A percentile compares a stretch with the other conserved stretches of the same genome.
Conservation (phyloP, 2,329 filamentous ascomycete genomes). For the Beauveria pseudobassiana region DNA sequence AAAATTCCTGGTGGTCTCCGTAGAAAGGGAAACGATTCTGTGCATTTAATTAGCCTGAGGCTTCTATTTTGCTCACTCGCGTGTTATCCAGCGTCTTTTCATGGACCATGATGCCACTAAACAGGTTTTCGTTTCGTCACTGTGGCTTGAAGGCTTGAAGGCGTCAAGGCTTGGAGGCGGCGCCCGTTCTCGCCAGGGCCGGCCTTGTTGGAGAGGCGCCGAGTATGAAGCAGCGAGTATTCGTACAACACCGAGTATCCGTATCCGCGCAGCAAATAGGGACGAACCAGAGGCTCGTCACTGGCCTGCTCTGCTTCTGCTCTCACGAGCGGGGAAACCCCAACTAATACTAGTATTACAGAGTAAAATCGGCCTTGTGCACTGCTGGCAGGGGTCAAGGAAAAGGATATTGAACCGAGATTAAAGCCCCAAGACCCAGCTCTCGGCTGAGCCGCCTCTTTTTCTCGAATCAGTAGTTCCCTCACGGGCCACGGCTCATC, state of each 20-base stretch:
- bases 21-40: no score
- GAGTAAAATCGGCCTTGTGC: not conserved
- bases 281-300: no score
- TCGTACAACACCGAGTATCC: no score
- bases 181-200: not conserved
- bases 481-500: no score
- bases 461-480: not conserved
- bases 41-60: no score
- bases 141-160: constrained; percentile 1
- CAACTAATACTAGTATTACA: no score
- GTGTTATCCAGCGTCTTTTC: no score
- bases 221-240: not conserved
- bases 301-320: no score
- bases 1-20: not conserved
- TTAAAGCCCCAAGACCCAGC: not conserved
- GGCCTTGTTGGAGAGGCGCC: not conserved
- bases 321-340: no score
- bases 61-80: no score
- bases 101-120: not conserved
- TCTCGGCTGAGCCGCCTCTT: not conserved
- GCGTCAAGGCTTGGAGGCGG: no score
- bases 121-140: not conserved
- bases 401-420: not conserved
- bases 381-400: not conserved
- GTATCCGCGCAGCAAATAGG: no score